Conservation (phyloP, 306 rosid genomes). For the Boehmeria nivea region DNA sequence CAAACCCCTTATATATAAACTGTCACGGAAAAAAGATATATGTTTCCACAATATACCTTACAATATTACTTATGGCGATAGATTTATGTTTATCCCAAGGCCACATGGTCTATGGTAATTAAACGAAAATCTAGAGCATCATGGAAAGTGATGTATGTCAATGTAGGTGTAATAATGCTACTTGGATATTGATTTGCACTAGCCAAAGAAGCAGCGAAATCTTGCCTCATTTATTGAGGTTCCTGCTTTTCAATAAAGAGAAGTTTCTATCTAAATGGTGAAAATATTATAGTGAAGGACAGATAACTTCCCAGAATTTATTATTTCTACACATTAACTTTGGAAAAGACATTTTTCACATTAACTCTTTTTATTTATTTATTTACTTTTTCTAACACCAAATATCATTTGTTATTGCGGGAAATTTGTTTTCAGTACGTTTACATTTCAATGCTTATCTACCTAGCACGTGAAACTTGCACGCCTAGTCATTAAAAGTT, state of each 20-base stretch:
- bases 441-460: conserved; percentile 13
- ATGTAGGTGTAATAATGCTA: conserved; percentile 3
- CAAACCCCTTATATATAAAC: too few species aligned
- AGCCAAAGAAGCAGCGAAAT: conserved; percentile 1
- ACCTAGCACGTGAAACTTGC: conserved; percentile 1
- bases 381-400: not conserved
- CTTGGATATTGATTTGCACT: not conserved
- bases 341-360: conserved; percentile 28
- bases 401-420: not conserved
- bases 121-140: not conserved
- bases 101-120: not conserved
- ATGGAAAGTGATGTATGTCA: not conserved
- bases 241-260: not conserved
- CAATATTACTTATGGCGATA: too few species aligned
- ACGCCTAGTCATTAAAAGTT: not conserved
- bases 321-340: conserved; percentile 32
- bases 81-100: too few species aligned
- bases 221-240: conserved; percentile 22
- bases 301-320: conserved; percentile 36
- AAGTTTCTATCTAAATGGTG: conserved; percentile 9
- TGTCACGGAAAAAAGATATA: too few species aligned
- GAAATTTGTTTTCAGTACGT: not conserved
- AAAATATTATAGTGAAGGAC: conserved; percentile 27
- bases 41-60: too few species aligned
- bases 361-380: not conserved